Evolutionary conservation across 2,329 filamentous ascomycete species (phyloP), one percentile per base, ranked within the genome.

Genomic region (Penicillium paneum): DNA sequence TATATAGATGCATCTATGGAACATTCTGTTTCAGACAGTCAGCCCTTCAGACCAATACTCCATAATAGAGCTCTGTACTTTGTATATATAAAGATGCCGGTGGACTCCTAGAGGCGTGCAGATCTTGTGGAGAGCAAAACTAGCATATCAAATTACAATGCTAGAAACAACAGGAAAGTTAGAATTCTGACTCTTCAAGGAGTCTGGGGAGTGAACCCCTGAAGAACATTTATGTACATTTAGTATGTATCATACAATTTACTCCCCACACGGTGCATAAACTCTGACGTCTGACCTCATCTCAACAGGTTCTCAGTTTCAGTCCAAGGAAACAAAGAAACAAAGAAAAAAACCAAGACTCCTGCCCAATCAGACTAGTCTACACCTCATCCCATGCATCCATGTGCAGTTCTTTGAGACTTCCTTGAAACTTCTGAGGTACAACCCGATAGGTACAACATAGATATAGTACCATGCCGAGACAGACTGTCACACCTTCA

Each of bases 121-220:
- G 50, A 53, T 53, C 50, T 34, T 53, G 50, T 53, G 50, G 50
- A 49, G 50, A 53, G 43, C 8, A 35, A 35, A n/a, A 41, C 29
- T 34, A 52, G 42, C 29, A 49, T 35, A 35, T 49, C 43, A 41
- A 35, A 35, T n/a, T 19, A 34, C 17, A 35, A 15, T 41, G 21
- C 7, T 21, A 5, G 11, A 21, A 32, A 48, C 12, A 29, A n/a
- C 11, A 47, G 11, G n/a, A n/a, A 28, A 15, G 3, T 29, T 11
- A 19, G 8, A 40, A 17, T 40, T 24, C 26, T 28, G 8, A 10
- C 19, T 49, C 13, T 24, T 42, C 28, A 8, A 31, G 7, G 15
- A 34, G 17, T 29, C 26, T 44, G 32, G 11, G 36, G 26, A 32
- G 31, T 12, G 32, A 19, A 42, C 28, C 47, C 47, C 46, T 42